Conservation (phyloP, 768 basidiomycete species). For the Boletus fagicola region DNA sequence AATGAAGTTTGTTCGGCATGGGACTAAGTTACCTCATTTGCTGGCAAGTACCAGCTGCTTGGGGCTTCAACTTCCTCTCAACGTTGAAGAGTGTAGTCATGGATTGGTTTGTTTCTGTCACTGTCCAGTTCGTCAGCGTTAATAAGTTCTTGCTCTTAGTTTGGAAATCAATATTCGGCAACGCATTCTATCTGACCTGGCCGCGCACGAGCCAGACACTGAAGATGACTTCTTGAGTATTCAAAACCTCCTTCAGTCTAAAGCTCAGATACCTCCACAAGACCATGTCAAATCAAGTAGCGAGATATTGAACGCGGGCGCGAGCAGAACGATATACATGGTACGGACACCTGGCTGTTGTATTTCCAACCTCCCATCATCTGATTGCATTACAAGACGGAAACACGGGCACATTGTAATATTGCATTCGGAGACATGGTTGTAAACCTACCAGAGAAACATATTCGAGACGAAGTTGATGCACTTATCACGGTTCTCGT, state of each 20-base stretch:
- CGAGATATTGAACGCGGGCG: slow-evolving; percentile 23
- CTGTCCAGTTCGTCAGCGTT: not conserved
- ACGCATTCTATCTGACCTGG: slow-evolving; percentile 72
- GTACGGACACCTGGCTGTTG: slow-evolving; percentile 35
- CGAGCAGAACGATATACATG: slow-evolving; percentile 48
- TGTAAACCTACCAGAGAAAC: slow-evolving; percentile 55
- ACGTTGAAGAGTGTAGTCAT: slow-evolving; percentile 28
- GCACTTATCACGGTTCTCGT: slow-evolving; percentile 58
- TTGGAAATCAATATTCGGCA: slow-evolving; percentile 79
- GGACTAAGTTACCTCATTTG: too few species aligned
- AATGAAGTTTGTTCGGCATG: too few species aligned
- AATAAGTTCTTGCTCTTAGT: slow-evolving; percentile 35
- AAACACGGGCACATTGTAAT: slow-evolving; percentile 72
- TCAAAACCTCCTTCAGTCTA: slow-evolving; percentile 58
- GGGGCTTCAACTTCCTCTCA: not conserved
- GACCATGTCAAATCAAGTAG: slow-evolving; percentile 11
- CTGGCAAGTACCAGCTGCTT: too few species aligned
- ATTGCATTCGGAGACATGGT: slow-evolving; percentile 83
- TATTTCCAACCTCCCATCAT: not conserved
- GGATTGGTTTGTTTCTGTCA: slow-evolving; percentile 45
- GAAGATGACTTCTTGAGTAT: slow-evolving; percentile 48
- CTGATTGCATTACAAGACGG: slow-evolving; percentile 45
- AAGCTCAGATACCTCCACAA: slow-evolving; percentile 47
- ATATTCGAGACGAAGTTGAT: slow-evolving; percentile 50
- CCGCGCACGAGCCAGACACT: slow-evolving; percentile 49